Evolutionary conservation across 768 basidiomycete genomes (phyloP).

Genomic region (Chlorophyllum brunneum): DNA sequence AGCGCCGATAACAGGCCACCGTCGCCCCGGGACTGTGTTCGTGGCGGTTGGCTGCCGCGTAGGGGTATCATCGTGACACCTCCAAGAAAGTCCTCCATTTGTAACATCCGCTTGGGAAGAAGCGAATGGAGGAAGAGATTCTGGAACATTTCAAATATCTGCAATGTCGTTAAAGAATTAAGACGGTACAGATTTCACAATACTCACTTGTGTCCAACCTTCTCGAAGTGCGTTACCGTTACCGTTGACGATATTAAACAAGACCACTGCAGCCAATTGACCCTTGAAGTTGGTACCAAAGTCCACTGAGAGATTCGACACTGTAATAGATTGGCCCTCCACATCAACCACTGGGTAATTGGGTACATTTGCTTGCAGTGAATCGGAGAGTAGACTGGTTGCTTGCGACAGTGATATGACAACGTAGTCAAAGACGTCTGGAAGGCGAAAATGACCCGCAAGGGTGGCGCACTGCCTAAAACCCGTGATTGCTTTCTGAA

Average conservation of each 20-base stretch:
- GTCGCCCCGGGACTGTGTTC: slow-evolving; percentile 63
- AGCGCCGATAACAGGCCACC: slow-evolving; percentile 91
- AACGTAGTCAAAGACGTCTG: slow-evolving; percentile 96
- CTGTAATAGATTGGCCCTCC: slow-evolving; percentile 84
- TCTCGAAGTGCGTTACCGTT: slow-evolving; percentile 92
- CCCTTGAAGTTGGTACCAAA: slow-evolving; percentile 96
- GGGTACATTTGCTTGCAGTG: slow-evolving; percentile 63
- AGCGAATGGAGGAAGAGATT: slow-evolving; percentile 93
- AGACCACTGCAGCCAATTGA: slow-evolving; percentile 92
- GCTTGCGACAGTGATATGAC: slow-evolving; percentile 91
- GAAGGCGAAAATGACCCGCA: slow-evolving; percentile 83
- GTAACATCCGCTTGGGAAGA: slow-evolving; percentile 84
- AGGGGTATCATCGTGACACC: slow-evolving; percentile 91
- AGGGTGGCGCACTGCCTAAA: slow-evolving; percentile 95
- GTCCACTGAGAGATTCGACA: slow-evolving; percentile 87
- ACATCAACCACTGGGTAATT: slow-evolving; percentile 88
- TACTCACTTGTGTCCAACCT: slow-evolving; percentile 84
- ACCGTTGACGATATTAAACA: slow-evolving; percentile 97
- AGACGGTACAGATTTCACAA: neutral
- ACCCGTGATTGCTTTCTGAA: slow-evolving; percentile 92
- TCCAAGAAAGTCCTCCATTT: slow-evolving; percentile 99
- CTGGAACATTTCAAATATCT: slow-evolving; percentile 99
- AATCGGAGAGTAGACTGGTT: slow-evolving; percentile 79
- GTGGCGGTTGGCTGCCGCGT: slow-evolving; percentile 65
- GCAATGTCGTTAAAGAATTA: slow-evolving; percentile 8